These are phyloP conservation scores for Coffea canephora DNA, from an alignment of 257 asterid species.

Conservation along the genomic window DNA sequence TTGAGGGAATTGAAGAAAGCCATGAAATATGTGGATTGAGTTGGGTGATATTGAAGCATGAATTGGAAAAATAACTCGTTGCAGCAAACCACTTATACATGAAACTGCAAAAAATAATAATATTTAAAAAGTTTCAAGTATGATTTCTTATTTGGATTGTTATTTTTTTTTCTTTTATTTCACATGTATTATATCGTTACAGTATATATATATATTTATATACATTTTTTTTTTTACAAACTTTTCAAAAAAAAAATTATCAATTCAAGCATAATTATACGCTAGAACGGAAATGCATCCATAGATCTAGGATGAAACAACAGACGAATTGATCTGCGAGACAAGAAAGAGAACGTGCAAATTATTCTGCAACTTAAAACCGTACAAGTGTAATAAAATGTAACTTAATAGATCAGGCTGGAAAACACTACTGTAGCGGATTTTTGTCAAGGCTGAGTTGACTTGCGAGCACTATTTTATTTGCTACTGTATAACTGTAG, in stretches of 20 bases:
- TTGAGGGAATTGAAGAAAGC: not conserved
- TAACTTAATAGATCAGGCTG: not conserved
- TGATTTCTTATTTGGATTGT: too few relatives aligned
- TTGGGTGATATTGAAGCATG: not conserved
- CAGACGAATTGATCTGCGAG: not conserved
- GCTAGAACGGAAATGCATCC: not conserved
- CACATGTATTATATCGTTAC: too few relatives aligned
- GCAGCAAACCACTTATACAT: not conserved
- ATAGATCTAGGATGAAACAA: not conserved
- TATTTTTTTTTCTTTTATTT: too few relatives aligned
- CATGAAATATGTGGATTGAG: not conserved
- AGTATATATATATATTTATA: too few relatives aligned
- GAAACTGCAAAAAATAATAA: too few relatives aligned
- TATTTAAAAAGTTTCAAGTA: not conserved
- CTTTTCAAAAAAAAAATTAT: too few relatives aligned
- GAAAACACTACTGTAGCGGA: not conserved
- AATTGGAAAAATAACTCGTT: not conserved
- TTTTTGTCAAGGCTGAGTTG: constrained; percentile 10
- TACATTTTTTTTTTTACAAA: too few relatives aligned
- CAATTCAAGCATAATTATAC: too few relatives aligned
- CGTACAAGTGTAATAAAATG: not conserved
- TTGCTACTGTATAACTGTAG: not conserved
- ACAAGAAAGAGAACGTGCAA: not conserved
- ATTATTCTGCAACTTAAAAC: not conserved
- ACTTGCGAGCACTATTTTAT: constrained; percentile 12